Evolutionary conservation across 192 early-diverging fungal genomes (phyloP).

Genomic region (Linnemannia schmuckeri): DNA sequence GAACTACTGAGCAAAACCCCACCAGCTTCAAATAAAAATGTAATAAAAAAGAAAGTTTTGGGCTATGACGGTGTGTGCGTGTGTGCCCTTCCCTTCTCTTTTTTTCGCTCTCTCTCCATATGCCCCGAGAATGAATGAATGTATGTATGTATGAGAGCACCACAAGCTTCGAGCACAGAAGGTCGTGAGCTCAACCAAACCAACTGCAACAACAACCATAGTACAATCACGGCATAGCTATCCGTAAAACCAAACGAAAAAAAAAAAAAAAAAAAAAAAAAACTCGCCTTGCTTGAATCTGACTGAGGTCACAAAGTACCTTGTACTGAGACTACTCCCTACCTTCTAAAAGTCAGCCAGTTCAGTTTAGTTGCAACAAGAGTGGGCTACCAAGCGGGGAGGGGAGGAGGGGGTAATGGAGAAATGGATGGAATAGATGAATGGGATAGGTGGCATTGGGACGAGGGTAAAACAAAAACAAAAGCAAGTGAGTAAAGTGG

Average conservation of each 20-base stretch:
- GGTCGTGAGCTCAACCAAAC: no score
- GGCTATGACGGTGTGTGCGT: not conserved
- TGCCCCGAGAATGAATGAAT: no score
- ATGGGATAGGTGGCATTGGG: not conserved
- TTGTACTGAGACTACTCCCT: not conserved
- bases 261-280: no score
- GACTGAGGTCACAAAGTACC: no score
- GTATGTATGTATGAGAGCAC: no score
- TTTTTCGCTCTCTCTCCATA: no score
- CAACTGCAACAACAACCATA: no score
- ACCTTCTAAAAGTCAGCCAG: not conserved
- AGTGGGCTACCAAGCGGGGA: not conserved
- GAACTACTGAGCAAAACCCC: not conserved
- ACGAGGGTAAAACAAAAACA: not conserved
- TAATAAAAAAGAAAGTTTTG: not conserved
- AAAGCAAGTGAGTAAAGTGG: not conserved
- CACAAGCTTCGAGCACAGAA: no score
- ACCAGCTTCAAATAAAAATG: not conserved
- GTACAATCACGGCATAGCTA: no score
- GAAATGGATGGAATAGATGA: not conserved
- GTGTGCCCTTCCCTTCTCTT: not conserved
- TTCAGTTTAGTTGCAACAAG: not conserved
- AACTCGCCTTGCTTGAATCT: no score
- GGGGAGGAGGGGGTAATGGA: not conserved
- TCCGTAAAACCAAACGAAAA: no score